phyloP scores from a whole-genome alignment of 2,329 filamentous ascomycete species.

The Nigrograna mackinnonii region DNA sequence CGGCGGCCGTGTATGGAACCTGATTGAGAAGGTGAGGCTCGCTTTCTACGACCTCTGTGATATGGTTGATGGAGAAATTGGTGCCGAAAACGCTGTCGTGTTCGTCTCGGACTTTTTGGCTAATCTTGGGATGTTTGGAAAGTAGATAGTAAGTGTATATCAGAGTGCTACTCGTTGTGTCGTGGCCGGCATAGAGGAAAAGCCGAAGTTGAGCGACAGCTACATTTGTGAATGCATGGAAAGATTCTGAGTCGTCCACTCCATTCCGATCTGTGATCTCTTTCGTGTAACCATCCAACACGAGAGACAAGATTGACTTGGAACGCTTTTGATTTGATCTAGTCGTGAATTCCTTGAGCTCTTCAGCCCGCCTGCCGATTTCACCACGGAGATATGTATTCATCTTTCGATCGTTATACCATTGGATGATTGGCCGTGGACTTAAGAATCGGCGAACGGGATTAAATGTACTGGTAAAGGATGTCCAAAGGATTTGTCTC shows the following conservation, averaged over 20 bases:
- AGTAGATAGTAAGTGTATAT: constrained; percentile 25
- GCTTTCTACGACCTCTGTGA: neutral
- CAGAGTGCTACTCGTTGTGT: constrained; percentile 30
- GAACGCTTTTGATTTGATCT: too few relatives aligned
- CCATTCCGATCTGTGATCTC: too few relatives aligned
- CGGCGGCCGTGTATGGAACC: constrained; percentile 26
- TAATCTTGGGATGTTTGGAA: constrained; percentile 17
- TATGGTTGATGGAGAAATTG: neutral
- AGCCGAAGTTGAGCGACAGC: constrained; percentile 24
- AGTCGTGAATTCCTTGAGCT: neutral
- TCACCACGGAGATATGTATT: constrained; percentile 6
- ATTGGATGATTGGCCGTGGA: constrained; percentile 8
- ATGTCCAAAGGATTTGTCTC: constrained; percentile 1
- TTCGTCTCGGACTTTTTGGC: constrained; percentile 21
- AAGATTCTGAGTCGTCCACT: neutral
- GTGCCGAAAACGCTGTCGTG: constrained; percentile 27
- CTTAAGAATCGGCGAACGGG: neutral
- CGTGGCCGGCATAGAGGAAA: constrained; percentile 35
- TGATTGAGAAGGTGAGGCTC: constrained; percentile 21
- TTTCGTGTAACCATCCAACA: constrained; percentile 9
- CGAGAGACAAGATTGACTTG: constrained; percentile 10
- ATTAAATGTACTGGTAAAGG: constrained; percentile 2
- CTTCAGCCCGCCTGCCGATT: constrained; percentile 6
- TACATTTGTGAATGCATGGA: constrained; percentile 13
- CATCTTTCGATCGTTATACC: constrained; percentile 5